phyloP scores from a whole-genome alignment of 208 protist genomes.

The Leishmania major region DNA sequence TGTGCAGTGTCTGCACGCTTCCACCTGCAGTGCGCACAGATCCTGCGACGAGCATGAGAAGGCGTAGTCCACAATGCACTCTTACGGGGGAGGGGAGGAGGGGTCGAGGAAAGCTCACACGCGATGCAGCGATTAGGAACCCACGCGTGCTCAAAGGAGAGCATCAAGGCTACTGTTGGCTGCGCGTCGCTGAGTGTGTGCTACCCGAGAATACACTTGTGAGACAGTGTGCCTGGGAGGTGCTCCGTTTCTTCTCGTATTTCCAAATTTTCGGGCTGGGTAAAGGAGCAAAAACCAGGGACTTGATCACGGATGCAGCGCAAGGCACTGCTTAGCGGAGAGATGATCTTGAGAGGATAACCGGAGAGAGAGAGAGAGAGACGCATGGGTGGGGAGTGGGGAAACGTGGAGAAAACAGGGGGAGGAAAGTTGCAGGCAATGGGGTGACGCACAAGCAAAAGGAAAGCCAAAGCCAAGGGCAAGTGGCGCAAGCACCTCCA shows the following conservation, averaged over 20 bases:
- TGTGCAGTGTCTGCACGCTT: neutral
- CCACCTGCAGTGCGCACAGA: neutral
- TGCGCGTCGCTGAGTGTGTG: neutral
- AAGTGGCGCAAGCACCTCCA: neutral
- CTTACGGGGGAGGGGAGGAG: no score
- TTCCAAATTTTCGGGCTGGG: neutral
- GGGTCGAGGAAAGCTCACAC: neutral
- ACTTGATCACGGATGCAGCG: neutral
- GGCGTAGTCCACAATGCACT: neutral
- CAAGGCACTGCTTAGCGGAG: neutral
- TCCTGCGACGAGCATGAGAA: conserved; percentile 2
- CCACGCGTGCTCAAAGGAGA: no score
- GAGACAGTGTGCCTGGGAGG: neutral
- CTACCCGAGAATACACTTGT: neutral
- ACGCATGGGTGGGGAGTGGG: neutral
- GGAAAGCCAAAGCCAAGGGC: neutral
- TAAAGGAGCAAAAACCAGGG: neutral
- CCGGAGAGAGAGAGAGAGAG: neutral
- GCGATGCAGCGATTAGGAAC: neutral
- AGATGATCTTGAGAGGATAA: neutral
- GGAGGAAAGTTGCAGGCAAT: neutral
- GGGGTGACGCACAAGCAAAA: neutral
- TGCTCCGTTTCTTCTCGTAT: neutral
- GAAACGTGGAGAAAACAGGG: neutral
- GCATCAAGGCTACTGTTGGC: neutral